Base-by-base conservation (phyloP, 1,284 basidiomycete genomes). In the Anthracocystis panici-leucophaei region DNA sequence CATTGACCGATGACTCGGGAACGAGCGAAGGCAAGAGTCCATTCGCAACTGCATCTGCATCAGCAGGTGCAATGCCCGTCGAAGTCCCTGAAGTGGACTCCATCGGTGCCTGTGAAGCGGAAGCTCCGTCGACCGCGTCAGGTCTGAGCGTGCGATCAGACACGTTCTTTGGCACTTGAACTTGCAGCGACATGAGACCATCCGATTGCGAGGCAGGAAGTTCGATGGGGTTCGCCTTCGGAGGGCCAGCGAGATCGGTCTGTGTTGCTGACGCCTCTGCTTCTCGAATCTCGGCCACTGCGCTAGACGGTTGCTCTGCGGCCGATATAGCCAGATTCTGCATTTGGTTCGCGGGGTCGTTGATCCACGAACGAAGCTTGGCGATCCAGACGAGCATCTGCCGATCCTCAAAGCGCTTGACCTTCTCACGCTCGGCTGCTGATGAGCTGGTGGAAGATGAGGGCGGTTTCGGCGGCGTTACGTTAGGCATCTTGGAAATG, bases 351-450 rank as follows among this genome's bases (percentile, higher is more conserved):
- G 42, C 54, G 9, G 67, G 67, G 5, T 75, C 73, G 27, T 65
- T 65, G 56, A 82, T 74, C 80, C 80, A 82, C 8, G 55, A 63
- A 4, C 81, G 77, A 10, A 82, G 55, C 52, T 77, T 65, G 23
- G 57, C 63, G 41, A 82, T 80, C 80, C 81, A 82, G 2, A 64
- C 60, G 21, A 52, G 87, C 70, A 77, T 77, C 40, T 72, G 64
- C 0, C 65, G 64, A n/a, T 82, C 78, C 41, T 78, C 76, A 35
- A 61, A 63, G 49, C 67, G 77, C 57, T 71, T 74, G 23, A 62
- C 65, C 21, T 68, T 66, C 18, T 74, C 65, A 9, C 60, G 55
- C 11, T 79, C 69, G 6, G 61, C 60, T 18, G 87, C 69, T 83
- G 68, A 77, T 87, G 89, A 23, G 41, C 40, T 48, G 31, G n/a